Evolutionary conservation across 495 filamentous ascomycete genomes (phyloP).

Genomic region (Symbiotaphrina buchneri): DNA sequence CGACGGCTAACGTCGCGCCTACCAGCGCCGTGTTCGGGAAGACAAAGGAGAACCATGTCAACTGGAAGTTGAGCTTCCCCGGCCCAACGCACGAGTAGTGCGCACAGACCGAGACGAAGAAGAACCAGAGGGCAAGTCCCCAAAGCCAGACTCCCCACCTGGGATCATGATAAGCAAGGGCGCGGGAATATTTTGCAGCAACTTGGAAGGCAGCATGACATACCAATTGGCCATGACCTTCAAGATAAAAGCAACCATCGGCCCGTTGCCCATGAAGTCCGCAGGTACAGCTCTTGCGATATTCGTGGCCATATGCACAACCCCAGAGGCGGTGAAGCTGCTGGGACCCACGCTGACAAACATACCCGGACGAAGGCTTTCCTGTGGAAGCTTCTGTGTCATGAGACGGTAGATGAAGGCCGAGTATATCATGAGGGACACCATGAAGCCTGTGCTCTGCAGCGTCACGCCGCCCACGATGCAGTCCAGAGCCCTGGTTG

Average conservation of each 20-base stretch:
- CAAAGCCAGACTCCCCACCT: conserved; percentile 66
- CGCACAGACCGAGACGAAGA: conserved; percentile 54
- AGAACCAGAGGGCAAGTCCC: conserved; percentile 73
- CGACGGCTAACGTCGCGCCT: conserved; percentile 53
- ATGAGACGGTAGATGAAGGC: conserved; percentile 77
- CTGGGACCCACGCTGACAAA: conserved; percentile 66
- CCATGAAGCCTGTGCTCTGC: conserved; percentile 70
- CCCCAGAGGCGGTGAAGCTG: conserved; percentile 54
- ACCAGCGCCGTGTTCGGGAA: conserved; percentile 45
- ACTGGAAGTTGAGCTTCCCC: conserved; percentile 46
- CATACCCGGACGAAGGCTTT: conserved; percentile 57
- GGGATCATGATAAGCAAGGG: conserved; percentile 18
- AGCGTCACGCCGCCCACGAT: conserved; percentile 48
- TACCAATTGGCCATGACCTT: conserved; percentile 31
- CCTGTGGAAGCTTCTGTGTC: conserved; percentile 72
- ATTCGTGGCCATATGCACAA: conserved; percentile 32
- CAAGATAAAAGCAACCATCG: conserved; percentile 27
- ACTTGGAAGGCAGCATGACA: no score
- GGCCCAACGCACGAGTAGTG: conserved; percentile 46
- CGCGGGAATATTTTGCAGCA: no score
- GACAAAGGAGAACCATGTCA: conserved; percentile 78
- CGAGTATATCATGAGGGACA: conserved; percentile 67
- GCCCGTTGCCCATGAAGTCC: conserved; percentile 36
- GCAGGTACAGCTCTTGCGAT: conserved; percentile 20
- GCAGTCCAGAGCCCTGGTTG: conserved; percentile 27